Evolutionary conservation across 2,329 filamentous ascomycete genomes (phyloP), one percentile per base, ranked within the genome.

Genomic region (Trichophyton rubrum): DNA sequence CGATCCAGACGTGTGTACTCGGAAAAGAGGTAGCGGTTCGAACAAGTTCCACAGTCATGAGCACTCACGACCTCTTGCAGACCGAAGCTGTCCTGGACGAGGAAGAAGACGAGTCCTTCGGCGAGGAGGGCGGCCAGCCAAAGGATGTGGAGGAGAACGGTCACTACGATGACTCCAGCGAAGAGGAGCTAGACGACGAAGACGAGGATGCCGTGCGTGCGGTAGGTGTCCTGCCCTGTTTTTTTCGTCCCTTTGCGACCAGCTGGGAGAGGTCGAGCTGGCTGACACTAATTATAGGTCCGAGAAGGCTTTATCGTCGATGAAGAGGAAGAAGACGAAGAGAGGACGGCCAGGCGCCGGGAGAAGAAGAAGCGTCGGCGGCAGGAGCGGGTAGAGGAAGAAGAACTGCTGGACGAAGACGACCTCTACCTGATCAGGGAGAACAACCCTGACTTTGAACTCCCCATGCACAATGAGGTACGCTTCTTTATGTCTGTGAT

Each of bases 261-360:
- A 30, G 11, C 6, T 7, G 27, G 6, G 27, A 30, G 27, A 30
- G 27, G 6, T 7, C 27, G 1, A 17, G n/a, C 1, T 7, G 9
- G 20, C 43, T 47, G 20, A 47, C n/a, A 11, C n/a, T 49, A n/a
- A n/a, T 13, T 3, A 20, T 27, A 96, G 90, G 83, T 95, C 65
- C 88, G 88, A 59, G 90, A 95, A 78, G 92, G 91, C 27, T 99
- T 97, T 76, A 96, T 99, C 66, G 90, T 95, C 64, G 90, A 95
- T 69, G 91, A 96, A 69, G 90, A 92, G 63, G 87, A 90, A 67
- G 87, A 90, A 60, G 87, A 89, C 62, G 87, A 87, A 59, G 86
- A 81, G 59, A 82, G 81, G 66, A 82, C 84, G 64, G 74, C 76
- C 61, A 73, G 79, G 67, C 81, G 83, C 41, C 78, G 82, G 65